phyloP scores from a whole-genome alignment of 2,329 filamentous ascomycete genomes.

The Aspergillus sp. region DNA sequence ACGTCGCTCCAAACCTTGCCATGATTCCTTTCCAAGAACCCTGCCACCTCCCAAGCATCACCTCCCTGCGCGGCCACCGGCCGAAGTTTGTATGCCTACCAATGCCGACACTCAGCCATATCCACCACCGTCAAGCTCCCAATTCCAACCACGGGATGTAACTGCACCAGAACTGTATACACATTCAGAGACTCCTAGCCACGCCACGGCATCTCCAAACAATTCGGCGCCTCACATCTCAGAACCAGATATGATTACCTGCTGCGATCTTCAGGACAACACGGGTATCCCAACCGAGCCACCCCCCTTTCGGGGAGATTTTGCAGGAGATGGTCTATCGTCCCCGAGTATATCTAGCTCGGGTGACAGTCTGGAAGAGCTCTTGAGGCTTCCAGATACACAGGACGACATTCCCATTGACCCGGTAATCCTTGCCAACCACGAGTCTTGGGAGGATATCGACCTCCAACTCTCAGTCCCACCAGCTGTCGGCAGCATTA shows the following conservation, averaged over 20 bases:
- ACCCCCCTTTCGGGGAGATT: constrained; percentile 13
- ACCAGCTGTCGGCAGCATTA: constrained; percentile 8
- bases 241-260: constrained; percentile 5
- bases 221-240: constrained; percentile 5
- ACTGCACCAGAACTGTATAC: constrained; percentile 5
- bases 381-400: constrained; percentile 9
- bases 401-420: constrained; percentile 18
- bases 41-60: constrained; percentile 13
- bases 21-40: constrained; percentile 10
- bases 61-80: constrained; percentile 12
- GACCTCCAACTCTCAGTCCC: constrained; percentile 9
- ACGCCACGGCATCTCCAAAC: constrained; percentile 3
- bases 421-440: constrained; percentile 18
- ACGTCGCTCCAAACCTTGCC: constrained; percentile 6
- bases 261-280: constrained; percentile 5
- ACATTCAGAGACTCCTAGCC: constrained; percentile 1
- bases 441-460: constrained; percentile 14
- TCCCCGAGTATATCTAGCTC: constrained; percentile 5
- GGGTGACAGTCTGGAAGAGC: constrained; percentile 3
- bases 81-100: constrained; percentile 14
- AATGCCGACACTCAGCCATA: constrained; percentile 6
- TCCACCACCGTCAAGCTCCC: neutral
- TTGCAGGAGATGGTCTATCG: constrained; percentile 6
- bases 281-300: constrained; percentile 8
- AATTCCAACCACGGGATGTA: constrained; percentile 6